Evolutionary conservation across 495 filamentous ascomycete species (phyloP), one percentile per base, ranked within the genome.

Genomic region (Xylaria longipes): DNA sequence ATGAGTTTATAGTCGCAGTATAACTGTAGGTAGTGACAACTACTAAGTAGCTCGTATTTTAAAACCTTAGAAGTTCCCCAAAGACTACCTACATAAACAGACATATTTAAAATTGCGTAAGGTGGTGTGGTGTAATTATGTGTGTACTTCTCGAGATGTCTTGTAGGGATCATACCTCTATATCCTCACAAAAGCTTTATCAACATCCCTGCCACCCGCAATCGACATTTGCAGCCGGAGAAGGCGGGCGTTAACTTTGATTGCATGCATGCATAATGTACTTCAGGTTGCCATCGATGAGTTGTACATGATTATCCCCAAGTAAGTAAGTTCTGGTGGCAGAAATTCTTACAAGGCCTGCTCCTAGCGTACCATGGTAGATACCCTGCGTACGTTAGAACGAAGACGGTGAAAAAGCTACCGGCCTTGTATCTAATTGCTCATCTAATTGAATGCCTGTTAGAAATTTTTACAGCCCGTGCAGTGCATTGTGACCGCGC

Each of bases 301-400:
- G 58, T 61, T 62, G 58, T 62, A 62, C 37, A 62, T 62, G 52
- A 56, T 56, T 56, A 56, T 29, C 52, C 52, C 52, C 52, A 31
- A 56, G 14, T 14, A 31, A 56, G 14, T 14, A 56, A 56, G 52
- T 56, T 56, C 27, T 56, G 27, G 27, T 5, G 12, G 52, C 52
- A 56, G 27, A 31, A 56, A 56, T 25, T 17, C 7, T 31, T 56
- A 27, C 52, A 56, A 31, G 57, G 33, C 57, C 17, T 60, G 37
- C 29, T 62, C 27, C 35, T 39, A 62, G 60, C 60, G 57, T 37
- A 22, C 31, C 31, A 35, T 35, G 57, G 57, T 9, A 27, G 37
- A 37, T 62, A 62, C 33, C 35, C 17, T 62, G 27, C 1, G 37
- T 43, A 41, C 22, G 57, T 33, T 60, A 37, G 57, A 20, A 60